Conservation (phyloP, 2,329 filamentous ascomycete genomes). For the Cladosporium phlei region DNA sequence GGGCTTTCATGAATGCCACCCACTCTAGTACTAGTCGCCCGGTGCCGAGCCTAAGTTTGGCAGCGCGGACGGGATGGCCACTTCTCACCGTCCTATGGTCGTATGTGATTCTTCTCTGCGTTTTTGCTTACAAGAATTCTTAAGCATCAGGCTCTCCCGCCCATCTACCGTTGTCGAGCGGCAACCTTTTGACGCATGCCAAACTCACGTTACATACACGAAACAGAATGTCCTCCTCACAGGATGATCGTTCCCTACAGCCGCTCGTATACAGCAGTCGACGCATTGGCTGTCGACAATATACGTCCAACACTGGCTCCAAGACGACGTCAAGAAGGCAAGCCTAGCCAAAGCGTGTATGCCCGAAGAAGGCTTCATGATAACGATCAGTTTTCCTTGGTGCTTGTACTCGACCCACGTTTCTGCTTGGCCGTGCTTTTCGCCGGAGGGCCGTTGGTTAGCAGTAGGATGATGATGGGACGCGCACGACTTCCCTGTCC, state of each 20-base stretch:
- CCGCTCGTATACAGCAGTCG: neutral
- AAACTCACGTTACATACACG: neutral
- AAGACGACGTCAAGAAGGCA: neutral
- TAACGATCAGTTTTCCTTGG: neutral
- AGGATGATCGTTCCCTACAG: neutral
- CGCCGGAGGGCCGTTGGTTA: neutral
- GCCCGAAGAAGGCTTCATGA: neutral
- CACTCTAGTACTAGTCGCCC: too few species aligned
- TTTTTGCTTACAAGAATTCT: too few species aligned
- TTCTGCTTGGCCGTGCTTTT: neutral
- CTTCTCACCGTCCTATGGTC: too few species aligned
- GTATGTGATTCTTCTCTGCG: too few species aligned
- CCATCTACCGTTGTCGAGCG: too few species aligned
- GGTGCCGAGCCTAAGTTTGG: too few species aligned
- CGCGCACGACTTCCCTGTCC: neutral
- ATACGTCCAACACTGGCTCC: neutral
- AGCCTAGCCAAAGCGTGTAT: neutral
- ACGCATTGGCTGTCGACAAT: neutral
- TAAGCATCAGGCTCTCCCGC: too few species aligned
- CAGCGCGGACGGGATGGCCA: too few species aligned
- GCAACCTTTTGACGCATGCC: too few species aligned
- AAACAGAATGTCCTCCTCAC: neutral
- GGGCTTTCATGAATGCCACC: too few species aligned
- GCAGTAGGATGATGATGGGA: too few species aligned
- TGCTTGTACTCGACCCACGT: neutral